phyloP scores from a whole-genome alignment of 805 yeast species.

The Wickerhamomyces bovis region DNA sequence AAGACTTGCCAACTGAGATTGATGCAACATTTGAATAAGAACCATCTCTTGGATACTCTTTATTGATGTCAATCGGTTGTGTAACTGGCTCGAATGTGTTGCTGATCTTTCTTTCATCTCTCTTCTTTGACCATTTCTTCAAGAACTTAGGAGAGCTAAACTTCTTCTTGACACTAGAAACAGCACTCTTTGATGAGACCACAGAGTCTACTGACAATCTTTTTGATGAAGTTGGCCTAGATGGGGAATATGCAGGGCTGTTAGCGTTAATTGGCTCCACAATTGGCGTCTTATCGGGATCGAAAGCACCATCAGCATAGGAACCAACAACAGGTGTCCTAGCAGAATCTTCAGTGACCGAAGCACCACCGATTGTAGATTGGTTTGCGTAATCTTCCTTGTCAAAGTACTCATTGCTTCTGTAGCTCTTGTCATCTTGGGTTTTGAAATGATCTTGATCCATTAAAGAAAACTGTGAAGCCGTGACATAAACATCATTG shows the following conservation, averaged over 20 bases:
- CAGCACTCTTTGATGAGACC: background rate
- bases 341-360: background rate
- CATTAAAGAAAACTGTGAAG: slow-evolving; percentile 29
- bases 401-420: background rate
- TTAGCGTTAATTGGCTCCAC: background rate
- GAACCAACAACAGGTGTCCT: background rate
- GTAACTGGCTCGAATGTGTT: slow-evolving; percentile 15
- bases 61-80: slow-evolving; percentile 6
- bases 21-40: background rate
- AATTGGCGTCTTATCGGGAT: background rate
- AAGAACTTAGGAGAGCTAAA: slow-evolving; percentile 20
- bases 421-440: background rate
- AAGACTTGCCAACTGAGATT: background rate
- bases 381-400: background rate
- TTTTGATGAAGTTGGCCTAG: background rate
- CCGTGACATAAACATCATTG: slow-evolving; percentile 33
- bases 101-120: slow-evolving; percentile 12
- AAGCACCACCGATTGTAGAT: background rate
- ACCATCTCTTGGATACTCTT: background rate
- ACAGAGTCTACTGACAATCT: background rate
- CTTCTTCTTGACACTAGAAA: background rate
- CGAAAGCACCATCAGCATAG: background rate
- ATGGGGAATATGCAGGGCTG: background rate
- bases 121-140: slow-evolving; percentile 18
- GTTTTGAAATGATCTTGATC: slow-evolving; percentile 4